Percentiles rank a stretch among this genome's conserved stretches.
Conservation (phyloP, 2,329 filamentous ascomycete species). For the Dendryphion nanum region DNA sequence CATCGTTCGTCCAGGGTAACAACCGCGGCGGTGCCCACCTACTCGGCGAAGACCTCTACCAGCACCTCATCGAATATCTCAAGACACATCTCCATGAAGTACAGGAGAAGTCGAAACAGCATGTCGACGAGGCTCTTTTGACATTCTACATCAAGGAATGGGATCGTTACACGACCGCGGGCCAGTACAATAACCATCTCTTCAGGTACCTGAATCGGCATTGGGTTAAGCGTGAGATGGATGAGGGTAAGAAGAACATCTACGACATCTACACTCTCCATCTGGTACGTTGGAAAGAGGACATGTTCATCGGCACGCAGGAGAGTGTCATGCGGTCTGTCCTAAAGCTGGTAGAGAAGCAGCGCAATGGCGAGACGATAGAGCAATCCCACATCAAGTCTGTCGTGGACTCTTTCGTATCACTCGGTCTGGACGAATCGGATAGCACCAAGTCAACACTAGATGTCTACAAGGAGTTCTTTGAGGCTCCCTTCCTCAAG, state of each 20-base stretch:
- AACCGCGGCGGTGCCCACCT: constrained; percentile 88
- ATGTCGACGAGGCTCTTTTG: constrained; percentile 86
- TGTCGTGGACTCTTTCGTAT: constrained; percentile 93
- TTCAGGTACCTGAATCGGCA: constrained; percentile 96
- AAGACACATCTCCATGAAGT: constrained; percentile 72
- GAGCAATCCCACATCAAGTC: constrained; percentile 96
- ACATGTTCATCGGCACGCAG: constrained; percentile 82
- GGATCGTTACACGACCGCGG: constrained; percentile 91
- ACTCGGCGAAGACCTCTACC: constrained; percentile 93
- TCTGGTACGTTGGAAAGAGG: constrained; percentile 89
- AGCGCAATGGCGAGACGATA: constrained; percentile 95
- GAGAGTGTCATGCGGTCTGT: constrained; percentile 93
- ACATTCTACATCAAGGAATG: constrained; percentile 96
- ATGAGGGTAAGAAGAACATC: constrained; percentile 96
- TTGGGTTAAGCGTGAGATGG: constrained; percentile 98
- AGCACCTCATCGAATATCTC: constrained; percentile 84
- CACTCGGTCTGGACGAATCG: constrained; percentile 87
- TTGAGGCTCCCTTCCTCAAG: constrained; percentile 86
- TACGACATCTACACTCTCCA: constrained; percentile 98
- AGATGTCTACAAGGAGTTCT: constrained; percentile 89
- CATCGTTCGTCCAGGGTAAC: constrained; percentile 47
- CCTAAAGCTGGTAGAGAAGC: constrained; percentile 91
- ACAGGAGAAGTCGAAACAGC: constrained; percentile 69
- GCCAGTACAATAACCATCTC: constrained; percentile 95
- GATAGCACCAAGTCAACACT: constrained; percentile 92